These are phyloP conservation scores for Melocanna baccifera DNA, from an alignment of 176 grass and related monocot genomes.

Conservation along the genomic window DNA sequence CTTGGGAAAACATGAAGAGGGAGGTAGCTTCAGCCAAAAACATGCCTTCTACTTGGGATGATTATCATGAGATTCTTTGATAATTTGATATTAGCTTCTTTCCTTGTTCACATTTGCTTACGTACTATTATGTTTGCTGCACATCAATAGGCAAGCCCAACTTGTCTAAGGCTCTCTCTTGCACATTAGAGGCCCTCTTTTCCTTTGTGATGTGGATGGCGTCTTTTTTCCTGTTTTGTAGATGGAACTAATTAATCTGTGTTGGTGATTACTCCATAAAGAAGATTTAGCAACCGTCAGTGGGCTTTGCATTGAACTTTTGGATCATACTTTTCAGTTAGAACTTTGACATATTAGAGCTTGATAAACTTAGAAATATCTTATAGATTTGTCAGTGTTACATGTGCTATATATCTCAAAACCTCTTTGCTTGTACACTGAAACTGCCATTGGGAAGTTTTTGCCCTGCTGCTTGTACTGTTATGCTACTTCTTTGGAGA, in stretches of 20 bases:
- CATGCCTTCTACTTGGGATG: too few relatives aligned
- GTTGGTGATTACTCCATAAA: not conserved
- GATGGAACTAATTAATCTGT: not conserved
- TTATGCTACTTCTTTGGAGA: too few relatives aligned
- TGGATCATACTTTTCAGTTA: not conserved
- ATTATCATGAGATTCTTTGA: too few relatives aligned
- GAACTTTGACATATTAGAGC: not conserved
- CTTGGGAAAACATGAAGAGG: slow-evolving; percentile 54
- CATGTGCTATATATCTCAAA: not conserved
- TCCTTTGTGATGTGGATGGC: not conserved
- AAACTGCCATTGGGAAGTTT: too few relatives aligned
- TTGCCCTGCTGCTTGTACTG: too few relatives aligned
- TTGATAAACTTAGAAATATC: not conserved
- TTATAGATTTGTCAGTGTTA: not conserved
- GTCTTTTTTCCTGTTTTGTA: not conserved
- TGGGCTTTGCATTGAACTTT: not conserved
- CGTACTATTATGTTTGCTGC: not conserved
- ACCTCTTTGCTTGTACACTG: too few relatives aligned
- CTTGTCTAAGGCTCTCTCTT: not conserved
- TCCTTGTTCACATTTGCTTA: too few relatives aligned
- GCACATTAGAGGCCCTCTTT: not conserved
- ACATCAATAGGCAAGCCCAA: not conserved
- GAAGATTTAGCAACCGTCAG: not conserved
- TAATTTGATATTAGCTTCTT: too few relatives aligned
- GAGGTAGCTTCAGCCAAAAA: not conserved